Evolutionary conservation across 208 protist genomes (phyloP).

Genomic region (Acanthamoeba culbertsoni): DNA sequence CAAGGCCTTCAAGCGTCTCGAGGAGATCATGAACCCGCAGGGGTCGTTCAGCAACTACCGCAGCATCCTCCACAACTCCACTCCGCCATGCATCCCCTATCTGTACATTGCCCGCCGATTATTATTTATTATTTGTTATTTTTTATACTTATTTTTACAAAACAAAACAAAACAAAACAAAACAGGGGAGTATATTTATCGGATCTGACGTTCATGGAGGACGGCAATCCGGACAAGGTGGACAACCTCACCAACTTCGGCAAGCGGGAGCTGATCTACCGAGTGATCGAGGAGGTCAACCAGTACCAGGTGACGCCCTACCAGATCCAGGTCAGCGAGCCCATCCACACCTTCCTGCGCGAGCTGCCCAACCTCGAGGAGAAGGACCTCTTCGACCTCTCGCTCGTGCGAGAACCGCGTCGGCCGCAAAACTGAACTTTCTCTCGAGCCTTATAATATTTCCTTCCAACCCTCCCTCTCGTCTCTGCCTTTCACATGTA

Average conservation of each 20-base stretch:
- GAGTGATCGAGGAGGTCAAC: conserved; percentile 45
- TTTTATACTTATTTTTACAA: not conserved
- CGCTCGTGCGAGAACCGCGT: conserved; percentile 31
- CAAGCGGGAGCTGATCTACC: conserved; percentile 58
- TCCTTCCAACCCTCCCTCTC: too few relatives aligned
- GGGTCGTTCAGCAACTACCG: conserved; percentile 50
- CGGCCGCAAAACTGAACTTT: not conserved
- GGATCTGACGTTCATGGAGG: conserved; percentile 82
- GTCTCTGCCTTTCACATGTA: too few relatives aligned
- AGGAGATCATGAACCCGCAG: conserved; percentile 51
- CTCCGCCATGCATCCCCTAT: conserved; percentile 77
- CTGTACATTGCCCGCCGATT: conserved; percentile 43
- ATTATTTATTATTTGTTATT: not conserved
- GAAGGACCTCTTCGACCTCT: conserved; percentile 49
- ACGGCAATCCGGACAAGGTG: conserved; percentile 76
- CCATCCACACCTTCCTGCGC: conserved; percentile 23
- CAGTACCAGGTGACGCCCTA: conserved; percentile 53
- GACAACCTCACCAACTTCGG: conserved; percentile 61
- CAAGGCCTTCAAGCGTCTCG: conserved; percentile 56
- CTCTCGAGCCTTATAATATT: too few relatives aligned
- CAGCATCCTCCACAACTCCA: not conserved
- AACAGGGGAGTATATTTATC: conserved; percentile 76
- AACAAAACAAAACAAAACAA: not conserved
- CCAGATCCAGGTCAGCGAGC: not conserved
- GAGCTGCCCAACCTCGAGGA: conserved; percentile 29